Conservation (phyloP, 768 basidiomycete genomes). For the Hortiboletus campestris region DNA sequence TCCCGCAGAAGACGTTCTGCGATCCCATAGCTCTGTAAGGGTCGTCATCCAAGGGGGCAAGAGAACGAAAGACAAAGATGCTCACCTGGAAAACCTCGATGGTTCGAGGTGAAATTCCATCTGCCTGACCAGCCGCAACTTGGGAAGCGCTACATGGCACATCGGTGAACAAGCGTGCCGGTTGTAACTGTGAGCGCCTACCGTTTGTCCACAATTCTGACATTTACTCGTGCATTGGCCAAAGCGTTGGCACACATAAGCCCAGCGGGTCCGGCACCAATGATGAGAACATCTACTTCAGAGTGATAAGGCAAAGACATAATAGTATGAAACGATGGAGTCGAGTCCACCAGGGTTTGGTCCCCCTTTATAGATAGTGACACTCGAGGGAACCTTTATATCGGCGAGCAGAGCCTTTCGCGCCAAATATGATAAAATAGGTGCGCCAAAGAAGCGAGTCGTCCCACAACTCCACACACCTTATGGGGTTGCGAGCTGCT, state of each 20-base stretch:
- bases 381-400: neutral
- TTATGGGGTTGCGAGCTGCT: neutral
- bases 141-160: conserved; percentile 6
- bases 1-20: conserved; percentile 58
- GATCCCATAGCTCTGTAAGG: conserved; percentile 67
- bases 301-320: conserved; percentile 23
- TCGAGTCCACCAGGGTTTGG: neutral
- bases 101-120: conserved; percentile 27
- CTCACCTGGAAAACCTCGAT: conserved; percentile 47
- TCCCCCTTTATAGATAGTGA: conserved; percentile 1
- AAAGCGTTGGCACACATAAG: conserved; percentile 44
- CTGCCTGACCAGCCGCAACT: conserved; percentile 29
- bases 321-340: neutral
- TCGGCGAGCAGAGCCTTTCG: neutral
- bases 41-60: neutral
- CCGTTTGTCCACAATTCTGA: conserved; percentile 43
- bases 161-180: neutral
- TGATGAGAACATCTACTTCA: conserved; percentile 40
- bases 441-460: neutral
- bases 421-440: neutral
- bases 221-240: conserved; percentile 34
- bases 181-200: conserved; percentile 10
- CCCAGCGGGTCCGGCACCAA: conserved; percentile 45
- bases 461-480: neutral
- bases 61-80: neutral